phyloP scores from a whole-genome alignment of 371 early-diverging fungal genomes.

The Dichotomocladium elegans region DNA sequence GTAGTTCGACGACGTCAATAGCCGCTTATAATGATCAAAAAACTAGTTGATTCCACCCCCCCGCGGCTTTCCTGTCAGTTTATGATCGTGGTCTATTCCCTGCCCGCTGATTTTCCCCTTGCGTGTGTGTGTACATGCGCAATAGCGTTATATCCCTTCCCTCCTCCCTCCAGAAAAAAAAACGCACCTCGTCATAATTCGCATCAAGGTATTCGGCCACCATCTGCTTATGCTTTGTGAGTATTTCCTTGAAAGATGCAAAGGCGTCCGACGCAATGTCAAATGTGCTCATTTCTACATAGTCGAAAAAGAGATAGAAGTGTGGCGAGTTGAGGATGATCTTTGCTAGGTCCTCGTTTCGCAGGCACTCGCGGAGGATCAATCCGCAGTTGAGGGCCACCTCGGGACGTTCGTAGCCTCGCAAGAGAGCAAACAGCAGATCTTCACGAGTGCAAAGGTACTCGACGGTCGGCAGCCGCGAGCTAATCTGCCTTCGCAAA shows the following conservation, averaged over 20 bases:
- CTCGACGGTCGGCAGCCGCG: conserved; percentile 94
- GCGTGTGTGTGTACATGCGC: too few species aligned
- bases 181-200: conserved; percentile 90
- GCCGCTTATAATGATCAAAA: conserved; percentile 82
- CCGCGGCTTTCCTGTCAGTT: too few species aligned
- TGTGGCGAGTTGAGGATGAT: conserved; percentile 77
- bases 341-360: conserved; percentile 89
- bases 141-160: too few species aligned
- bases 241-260: conserved; percentile 95
- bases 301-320: conserved; percentile 91
- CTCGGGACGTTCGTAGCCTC: conserved; percentile 93
- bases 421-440: conserved; percentile 74
- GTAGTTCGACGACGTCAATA: conserved; percentile 90
- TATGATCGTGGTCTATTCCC: too few species aligned
- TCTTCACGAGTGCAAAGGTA: conserved; percentile 82
- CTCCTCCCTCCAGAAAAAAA: too few species aligned
- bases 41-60: conserved; percentile 50
- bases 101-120: not conserved
- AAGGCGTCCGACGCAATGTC: conserved; percentile 98
- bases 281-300: conserved; percentile 94
- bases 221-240: conserved; percentile 89
- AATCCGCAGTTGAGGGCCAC: conserved; percentile 96
- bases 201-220: conserved; percentile 86
- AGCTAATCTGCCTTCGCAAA: conserved; percentile 90
- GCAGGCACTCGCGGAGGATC: conserved; percentile 93